A percentile compares a stretch with the other conserved stretches of the same genome.
Evolutionary conservation across 2,329 filamentous ascomycete species (phyloP).

Genomic region (Calonectria hongkongensis): DNA sequence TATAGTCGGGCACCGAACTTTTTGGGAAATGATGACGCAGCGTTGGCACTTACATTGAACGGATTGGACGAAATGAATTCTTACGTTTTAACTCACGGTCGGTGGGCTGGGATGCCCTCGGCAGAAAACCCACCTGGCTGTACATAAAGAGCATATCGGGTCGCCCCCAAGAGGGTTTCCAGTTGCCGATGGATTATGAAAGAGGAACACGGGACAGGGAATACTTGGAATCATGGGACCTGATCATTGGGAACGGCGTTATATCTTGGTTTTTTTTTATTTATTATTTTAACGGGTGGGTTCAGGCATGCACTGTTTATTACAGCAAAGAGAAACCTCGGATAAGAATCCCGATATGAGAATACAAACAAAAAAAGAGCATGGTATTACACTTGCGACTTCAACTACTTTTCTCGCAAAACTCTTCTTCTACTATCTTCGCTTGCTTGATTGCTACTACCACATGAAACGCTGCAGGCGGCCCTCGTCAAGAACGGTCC

Average conservation of each 20-base stretch:
- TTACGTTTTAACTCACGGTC: conserved; percentile 1
- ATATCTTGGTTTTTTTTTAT: conserved; percentile 2
- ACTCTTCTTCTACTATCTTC: neutral
- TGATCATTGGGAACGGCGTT: conserved; percentile 40
- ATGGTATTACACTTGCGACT: conserved; percentile 22
- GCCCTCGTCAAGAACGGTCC: conserved; percentile 71
- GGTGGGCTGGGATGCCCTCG: conserved; percentile 21
- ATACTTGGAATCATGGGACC: conserved; percentile 12
- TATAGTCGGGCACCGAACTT: conserved; percentile 67
- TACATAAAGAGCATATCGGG: conserved; percentile 36
- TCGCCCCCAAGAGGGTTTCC: conserved; percentile 30
- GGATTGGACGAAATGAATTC: conserved; percentile 10
- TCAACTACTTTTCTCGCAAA: neutral
- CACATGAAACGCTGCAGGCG: conserved; percentile 88
- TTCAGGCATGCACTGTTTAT: conserved; percentile 22
- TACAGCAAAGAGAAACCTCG: conserved; percentile 32
- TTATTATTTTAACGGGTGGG: neutral
- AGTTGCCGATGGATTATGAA: conserved; percentile 8
- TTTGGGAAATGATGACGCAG: conserved; percentile 16
- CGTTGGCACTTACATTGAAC: conserved; percentile 18
- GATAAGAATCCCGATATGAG: conserved; percentile 39
- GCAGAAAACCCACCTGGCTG: neutral
- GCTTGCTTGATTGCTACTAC: conserved; percentile 63
- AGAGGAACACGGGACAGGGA: conserved; percentile 23
- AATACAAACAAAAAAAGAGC: conserved; percentile 39